Conservation (phyloP, 2,329 filamentous ascomycete genomes). For the Penicillium sp. region DNA sequence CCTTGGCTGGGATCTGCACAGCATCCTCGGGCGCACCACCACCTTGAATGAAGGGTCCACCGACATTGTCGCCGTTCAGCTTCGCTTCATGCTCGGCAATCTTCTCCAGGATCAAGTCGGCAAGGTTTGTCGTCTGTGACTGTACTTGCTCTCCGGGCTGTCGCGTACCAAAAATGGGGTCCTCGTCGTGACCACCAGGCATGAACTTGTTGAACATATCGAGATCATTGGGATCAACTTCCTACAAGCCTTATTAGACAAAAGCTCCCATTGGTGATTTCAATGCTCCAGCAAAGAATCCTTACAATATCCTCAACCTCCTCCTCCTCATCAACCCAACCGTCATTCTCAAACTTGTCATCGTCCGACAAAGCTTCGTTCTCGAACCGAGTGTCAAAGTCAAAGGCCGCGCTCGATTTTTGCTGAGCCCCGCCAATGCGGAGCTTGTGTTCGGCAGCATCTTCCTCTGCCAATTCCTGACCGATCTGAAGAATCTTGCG, state of each 20-base stretch:
- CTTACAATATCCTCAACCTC: constrained; percentile 58
- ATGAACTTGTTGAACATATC: constrained; percentile 92
- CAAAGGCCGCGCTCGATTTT: constrained; percentile 70
- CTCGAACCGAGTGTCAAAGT: constrained; percentile 77
- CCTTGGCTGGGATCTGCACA: constrained; percentile 85
- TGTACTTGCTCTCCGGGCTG: constrained; percentile 51
- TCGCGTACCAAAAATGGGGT: constrained; percentile 72
- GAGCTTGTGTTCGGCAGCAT: constrained; percentile 59
- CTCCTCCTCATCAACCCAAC: constrained; percentile 80
- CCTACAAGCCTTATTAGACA: constrained; percentile 51
- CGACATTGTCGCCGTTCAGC: constrained; percentile 52
- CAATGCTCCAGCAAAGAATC: background rate
- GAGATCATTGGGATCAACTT: constrained; percentile 86
- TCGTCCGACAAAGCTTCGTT: constrained; percentile 57
- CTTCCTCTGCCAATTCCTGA: constrained; percentile 85
- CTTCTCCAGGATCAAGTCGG: constrained; percentile 91
- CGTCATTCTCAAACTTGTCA: constrained; percentile 62
- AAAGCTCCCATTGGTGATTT: background rate
- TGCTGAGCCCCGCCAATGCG: constrained; percentile 48
- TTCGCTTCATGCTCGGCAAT: constrained; percentile 88
- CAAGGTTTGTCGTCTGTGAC: constrained; percentile 74
- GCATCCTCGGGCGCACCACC: constrained; percentile 74
- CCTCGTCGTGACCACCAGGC: constrained; percentile 69
- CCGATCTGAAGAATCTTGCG: constrained; percentile 88
- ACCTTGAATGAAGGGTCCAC: constrained; percentile 53